Evolutionary conservation across 257 asterid species (phyloP), one percentile per base, ranked within the genome.

Genomic region (Leonotis leonurus): DNA sequence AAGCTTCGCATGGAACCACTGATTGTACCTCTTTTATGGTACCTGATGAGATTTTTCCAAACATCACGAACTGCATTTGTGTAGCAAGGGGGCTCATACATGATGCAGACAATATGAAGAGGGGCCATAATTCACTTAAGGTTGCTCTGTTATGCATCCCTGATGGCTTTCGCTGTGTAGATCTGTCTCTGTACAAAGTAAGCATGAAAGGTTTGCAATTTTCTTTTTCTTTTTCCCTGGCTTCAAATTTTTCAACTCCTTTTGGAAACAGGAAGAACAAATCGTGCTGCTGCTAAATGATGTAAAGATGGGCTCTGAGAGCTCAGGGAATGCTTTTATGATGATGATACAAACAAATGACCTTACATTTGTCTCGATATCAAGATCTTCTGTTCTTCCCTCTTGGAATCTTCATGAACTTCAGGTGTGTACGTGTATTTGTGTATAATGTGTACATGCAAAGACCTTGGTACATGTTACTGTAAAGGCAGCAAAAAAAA

Each of bases 181-280:
- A 93, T 77, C 75, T 93, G 44, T 85, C 94, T 48, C 72, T 87
- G 33, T 93, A 93, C 72, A 85, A 83, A 72, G 99, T 89, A 85
- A 73, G 69, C 45, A 46, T 24, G 21, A 40, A 56, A 30, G 7
- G 22, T 51, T 68, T 6, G 4, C 46, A 1, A 18, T 56, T 6
- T 67, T 59, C 57, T 55, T 44, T 52, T 70, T 75, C 3, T 60
- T 56, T 45, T 53, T 70, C 73, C 62, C 64, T 48, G 12, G 40
- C 22, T 48, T 68, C 55, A 52, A 52, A 67, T 73, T 71, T 56
- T 79, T 59, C n/a, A n/a, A 57, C 71, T 20, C 74, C 37, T 62
- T 62, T 62, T n/a, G n/a, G 39, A 71, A 76, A 63, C 95, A 93
- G 99, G 99, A 93, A 29, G 91, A 82, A 27, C 94, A 89, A 68